These are phyloP conservation scores for Allantophomopsis lycopodina DNA, from an alignment of 2,329 filamentous ascomycete genomes.

Conservation along the genomic window DNA sequence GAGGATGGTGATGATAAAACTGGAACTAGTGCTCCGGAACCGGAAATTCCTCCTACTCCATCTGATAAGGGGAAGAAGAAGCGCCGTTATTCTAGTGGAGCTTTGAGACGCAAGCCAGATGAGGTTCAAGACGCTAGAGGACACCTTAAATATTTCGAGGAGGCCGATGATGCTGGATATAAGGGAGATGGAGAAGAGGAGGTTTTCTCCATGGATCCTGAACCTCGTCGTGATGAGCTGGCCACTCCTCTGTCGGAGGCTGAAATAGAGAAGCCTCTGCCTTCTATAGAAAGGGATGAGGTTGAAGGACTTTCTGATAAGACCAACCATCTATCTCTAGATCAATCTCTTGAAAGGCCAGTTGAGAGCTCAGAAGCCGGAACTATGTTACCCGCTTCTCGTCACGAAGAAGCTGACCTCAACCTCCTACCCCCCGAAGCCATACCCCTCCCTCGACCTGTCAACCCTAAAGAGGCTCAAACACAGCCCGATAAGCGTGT, in stretches of 20 bases:
- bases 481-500: conserved; percentile 51
- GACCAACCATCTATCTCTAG: not conserved
- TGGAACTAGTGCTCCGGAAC: conserved; percentile 51
- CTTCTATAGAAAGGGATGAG: not conserved
- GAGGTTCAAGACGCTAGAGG: conserved; percentile 60
- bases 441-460: conserved; percentile 36
- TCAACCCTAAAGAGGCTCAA: conserved; percentile 68
- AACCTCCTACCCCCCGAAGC: conserved; percentile 1
- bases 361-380: not conserved
- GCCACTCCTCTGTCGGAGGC: not conserved
- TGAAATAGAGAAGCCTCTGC: not conserved
- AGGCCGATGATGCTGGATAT: conserved; percentile 74
- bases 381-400: conserved; percentile 4
- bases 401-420: not conserved
- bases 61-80: conserved; percentile 25
- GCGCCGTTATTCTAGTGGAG: conserved; percentile 78
- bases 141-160: conserved; percentile 82
- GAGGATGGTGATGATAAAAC: conserved; percentile 25
- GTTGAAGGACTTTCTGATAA: not conserved
- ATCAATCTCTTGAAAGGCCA: not conserved
- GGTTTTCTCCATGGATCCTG: conserved; percentile 53
- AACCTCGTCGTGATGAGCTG: conserved; percentile 35
- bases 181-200: conserved; percentile 60
- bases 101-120: conserved; percentile 58
- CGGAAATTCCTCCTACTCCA: conserved; percentile 25